A percentile compares a stretch with the other conserved stretches of the same genome.
phyloP scores from a whole-genome alignment of 257 asterid genomes.

The Handroanthus guayacan region DNA sequence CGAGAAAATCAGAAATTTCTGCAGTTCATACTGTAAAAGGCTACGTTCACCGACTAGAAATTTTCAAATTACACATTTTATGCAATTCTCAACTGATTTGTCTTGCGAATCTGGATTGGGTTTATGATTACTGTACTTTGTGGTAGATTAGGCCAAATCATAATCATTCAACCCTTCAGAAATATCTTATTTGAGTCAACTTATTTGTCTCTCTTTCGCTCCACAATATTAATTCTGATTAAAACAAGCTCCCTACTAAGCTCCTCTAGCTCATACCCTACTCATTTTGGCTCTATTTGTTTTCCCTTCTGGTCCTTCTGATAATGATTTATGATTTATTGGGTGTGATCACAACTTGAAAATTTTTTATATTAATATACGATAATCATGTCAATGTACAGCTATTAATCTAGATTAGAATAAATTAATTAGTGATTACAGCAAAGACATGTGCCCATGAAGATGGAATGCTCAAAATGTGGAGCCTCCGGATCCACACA shows the following conservation, averaged over 20 bases:
- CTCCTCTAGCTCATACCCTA: neutral
- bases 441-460: conserved; percentile 27
- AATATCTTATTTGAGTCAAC: conserved; percentile 34
- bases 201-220: conserved; percentile 28
- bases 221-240: neutral
- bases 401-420: neutral
- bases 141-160: conserved; percentile 22
- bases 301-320: too few relatives aligned
- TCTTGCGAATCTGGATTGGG: conserved; percentile 49
- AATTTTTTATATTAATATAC: neutral
- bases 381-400: conserved; percentile 1
- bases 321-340: too few relatives aligned
- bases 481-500: conserved; percentile 39
- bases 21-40: too few relatives aligned
- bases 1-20: too few relatives aligned
- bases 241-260: too few relatives aligned
- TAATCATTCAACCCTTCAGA: conserved; percentile 24
- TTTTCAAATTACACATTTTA: neutral
- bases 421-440: conserved; percentile 15
- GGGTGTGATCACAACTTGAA: neutral
- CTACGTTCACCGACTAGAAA: too few relatives aligned
- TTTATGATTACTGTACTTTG: conserved; percentile 33
- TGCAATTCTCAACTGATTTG: conserved; percentile 25
- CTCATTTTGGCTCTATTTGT: neutral
- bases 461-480: conserved; percentile 30